A percentile compares a stretch with the other conserved stretches of the same genome.
Evolutionary conservation across 768 basidiomycete species (phyloP).

Genomic region (Podaxis pistillaris): DNA sequence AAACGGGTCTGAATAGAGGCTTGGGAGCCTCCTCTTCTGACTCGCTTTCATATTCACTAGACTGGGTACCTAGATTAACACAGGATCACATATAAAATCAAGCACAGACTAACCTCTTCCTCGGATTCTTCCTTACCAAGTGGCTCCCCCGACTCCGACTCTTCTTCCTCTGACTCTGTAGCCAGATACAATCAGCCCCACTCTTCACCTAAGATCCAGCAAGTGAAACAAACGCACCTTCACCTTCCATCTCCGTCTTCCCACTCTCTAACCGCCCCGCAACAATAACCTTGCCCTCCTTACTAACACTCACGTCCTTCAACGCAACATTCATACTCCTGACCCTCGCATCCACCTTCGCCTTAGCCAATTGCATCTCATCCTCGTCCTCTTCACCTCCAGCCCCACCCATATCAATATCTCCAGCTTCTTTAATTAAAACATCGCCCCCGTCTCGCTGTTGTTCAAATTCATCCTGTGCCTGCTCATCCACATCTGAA

Average conservation of each 20-base stretch:
- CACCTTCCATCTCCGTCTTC: constrained; percentile 59
- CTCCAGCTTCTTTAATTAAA: constrained; percentile 56
- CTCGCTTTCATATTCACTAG: constrained; percentile 84
- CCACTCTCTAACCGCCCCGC: constrained; percentile 79
- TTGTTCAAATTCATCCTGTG: constrained; percentile 28
- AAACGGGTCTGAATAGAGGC: constrained; percentile 85
- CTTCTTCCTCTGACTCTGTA: constrained; percentile 3
- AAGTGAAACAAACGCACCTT: constrained; percentile 18
- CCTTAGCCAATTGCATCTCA: constrained; percentile 32
- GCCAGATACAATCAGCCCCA: constrained; percentile 21
- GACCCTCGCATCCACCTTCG: constrained; percentile 31
- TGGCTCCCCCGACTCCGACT: constrained; percentile 38
- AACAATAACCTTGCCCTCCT: constrained; percentile 77
- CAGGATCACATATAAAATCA: not conserved
- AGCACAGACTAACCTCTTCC: constrained; percentile 42
- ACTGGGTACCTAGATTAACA: constrained; percentile 37
- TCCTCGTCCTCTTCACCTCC: constrained; percentile 43
- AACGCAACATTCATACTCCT: constrained; percentile 73
- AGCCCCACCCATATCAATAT: constrained; percentile 29
- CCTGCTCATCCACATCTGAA: constrained; percentile 62
- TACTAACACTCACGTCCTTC: constrained; percentile 78
- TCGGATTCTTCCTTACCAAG: constrained; percentile 28
- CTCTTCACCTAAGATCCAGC: not conserved
- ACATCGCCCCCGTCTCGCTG: constrained; percentile 53
- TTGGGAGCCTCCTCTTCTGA: constrained; percentile 78